Evolutionary conservation across 371 early-diverging fungal species (phyloP).

Genomic region (Apophysomyces trapeziformis): DNA sequence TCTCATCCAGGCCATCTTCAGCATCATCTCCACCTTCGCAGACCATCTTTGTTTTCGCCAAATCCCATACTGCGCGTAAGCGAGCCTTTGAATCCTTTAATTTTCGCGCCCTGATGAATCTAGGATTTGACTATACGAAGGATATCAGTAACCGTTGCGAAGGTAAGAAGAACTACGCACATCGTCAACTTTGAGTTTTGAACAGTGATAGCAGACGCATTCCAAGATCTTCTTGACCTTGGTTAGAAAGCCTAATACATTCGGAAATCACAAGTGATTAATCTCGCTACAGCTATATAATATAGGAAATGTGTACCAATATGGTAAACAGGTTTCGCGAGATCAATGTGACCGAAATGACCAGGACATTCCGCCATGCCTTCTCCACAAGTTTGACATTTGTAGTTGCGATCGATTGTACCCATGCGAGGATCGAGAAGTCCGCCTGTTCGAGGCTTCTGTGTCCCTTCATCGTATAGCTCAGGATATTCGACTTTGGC

Average conservation of each 20-base stretch:
- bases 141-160: conserved; percentile 17
- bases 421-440: conserved; percentile 99
- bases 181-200: conserved; percentile 92
- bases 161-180: conserved; percentile 42
- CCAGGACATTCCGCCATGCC: conserved; percentile 98
- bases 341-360: conserved; percentile 99
- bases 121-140: conserved; percentile 62
- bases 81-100: conserved; percentile 79
- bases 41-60: conserved; percentile 85
- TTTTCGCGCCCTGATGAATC: conserved; percentile 72
- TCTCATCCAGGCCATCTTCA: conserved; percentile 57
- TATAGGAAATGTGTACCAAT: conserved; percentile 54
- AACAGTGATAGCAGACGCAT: conserved; percentile 98
- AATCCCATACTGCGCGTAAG: conserved; percentile 91
- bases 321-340: conserved; percentile 98
- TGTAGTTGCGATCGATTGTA: conserved; percentile 97
- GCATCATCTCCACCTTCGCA: conserved; percentile 87
- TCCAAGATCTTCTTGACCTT: conserved; percentile 99
- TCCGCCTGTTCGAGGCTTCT: conserved; percentile 84
- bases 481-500: conserved; percentile 97
- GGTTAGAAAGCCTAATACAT: conserved; percentile 67
- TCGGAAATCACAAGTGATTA: not conserved
- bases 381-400: conserved; percentile 98
- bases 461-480: conserved; percentile 91
- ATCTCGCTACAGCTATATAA: too few species aligned